phyloP scores from a whole-genome alignment of 176 grass and related monocot species.

The Musa itinerans region DNA sequence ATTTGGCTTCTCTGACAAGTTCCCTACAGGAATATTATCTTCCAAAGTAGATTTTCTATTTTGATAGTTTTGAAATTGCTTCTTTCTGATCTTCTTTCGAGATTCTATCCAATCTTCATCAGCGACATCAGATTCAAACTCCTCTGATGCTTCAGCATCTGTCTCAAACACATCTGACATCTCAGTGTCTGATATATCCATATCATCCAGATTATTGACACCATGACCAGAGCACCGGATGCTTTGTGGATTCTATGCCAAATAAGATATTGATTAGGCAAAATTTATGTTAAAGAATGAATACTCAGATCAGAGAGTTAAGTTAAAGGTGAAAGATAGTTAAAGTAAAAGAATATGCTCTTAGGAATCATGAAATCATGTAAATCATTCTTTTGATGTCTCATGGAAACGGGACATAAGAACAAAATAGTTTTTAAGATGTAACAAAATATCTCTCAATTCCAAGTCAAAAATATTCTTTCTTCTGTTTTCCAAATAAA shows the following conservation, averaged over 20 bases:
- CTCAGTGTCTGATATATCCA: constrained; percentile 85
- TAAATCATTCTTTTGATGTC: too few relatives aligned
- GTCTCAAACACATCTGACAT: constrained; percentile 39
- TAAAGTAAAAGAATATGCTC: too few relatives aligned
- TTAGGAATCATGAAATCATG: too few relatives aligned
- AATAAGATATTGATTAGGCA: too few relatives aligned
- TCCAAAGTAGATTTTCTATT: constrained; percentile 22
- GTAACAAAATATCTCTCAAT: too few relatives aligned
- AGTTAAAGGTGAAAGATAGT: too few relatives aligned
- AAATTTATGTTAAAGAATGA: too few relatives aligned
- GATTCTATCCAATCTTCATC: constrained; percentile 40
- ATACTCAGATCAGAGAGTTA: too few relatives aligned
- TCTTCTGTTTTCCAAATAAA: not conserved
- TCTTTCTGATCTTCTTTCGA: constrained; percentile 29
- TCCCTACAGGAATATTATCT: constrained; percentile 3
- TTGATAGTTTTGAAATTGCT: constrained; percentile 15
- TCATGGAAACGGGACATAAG: too few relatives aligned
- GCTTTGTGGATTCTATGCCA: not conserved
- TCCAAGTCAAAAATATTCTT: constrained; percentile 22
- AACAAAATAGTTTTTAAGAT: too few relatives aligned
- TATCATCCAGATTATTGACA: constrained; percentile 37
- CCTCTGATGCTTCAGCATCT: constrained; percentile 8
- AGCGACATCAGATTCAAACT: constrained; percentile 31
- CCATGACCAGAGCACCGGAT: not conserved
- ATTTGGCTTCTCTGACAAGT: constrained; percentile 15